Evolutionary conservation across 2,329 filamentous ascomycete genomes (phyloP), one percentile per base, ranked within the genome.

Genomic region (Orbilia javanica): DNA sequence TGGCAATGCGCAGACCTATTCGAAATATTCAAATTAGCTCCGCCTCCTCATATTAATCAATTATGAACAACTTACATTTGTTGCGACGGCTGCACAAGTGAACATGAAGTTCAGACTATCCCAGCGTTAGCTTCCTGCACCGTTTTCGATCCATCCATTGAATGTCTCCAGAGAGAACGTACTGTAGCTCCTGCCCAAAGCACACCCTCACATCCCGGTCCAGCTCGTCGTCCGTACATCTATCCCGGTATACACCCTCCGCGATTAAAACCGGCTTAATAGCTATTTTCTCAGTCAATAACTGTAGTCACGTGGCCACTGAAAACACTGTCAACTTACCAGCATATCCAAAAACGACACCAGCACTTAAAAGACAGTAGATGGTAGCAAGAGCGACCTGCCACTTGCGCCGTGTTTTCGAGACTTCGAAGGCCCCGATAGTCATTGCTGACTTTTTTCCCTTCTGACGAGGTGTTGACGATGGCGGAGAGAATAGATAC

Each of bases 41-140:
- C 13, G 22, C 6, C 15, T 27, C n/a, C 11, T 11, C 29, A 8
- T 7, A 63, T 63, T 27, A 25, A 29, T 15, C 20, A 27, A 11
- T 57, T 10, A 6, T 8, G 18, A 42, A n/a, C 4, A 22, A 53
- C 79, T 31, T 60, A 81, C 91, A 82, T 97, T 97, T 44, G 94
- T 96, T 5, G 89, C 92, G 8, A 97, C 93, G 13, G 93, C 94
- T 11, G 94, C 94, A 46, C 94, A 88, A 4, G 93, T 96, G 86
- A 97, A 97, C 92, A 97, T 97, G 80, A 97, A 86, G 83, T 97
- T 97, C 71, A 97, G 87, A 75, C 80, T 81, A 79, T 62, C 22
- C 11, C 22, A 48, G 31, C 18, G 50, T 55, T 57, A 70, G 27
- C 27, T 22, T 20, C 39, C 0, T 29, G 6, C 18, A 27, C 36